Conservation (phyloP, 441 rosid genomes). For the Breynia disticha region DNA sequence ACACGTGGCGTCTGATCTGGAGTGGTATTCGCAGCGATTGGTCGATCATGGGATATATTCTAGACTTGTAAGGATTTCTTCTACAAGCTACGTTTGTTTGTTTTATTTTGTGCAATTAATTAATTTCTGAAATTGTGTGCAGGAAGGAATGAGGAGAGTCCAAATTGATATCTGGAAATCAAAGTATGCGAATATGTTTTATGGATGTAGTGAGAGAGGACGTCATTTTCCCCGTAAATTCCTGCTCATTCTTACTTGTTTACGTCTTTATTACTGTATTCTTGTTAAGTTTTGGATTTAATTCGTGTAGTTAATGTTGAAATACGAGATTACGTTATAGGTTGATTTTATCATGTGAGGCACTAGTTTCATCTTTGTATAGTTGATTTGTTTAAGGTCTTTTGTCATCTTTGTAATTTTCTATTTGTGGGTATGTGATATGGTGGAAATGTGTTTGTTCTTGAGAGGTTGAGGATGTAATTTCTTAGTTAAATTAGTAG, state of each 20-base stretch:
- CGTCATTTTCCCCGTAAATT: conserved; percentile 55
- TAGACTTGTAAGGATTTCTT: conserved; percentile 36
- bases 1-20: conserved; percentile 88
- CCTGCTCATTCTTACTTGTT: neutral
- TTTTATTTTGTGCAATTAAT: neutral
- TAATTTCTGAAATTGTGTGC: conserved; percentile 4
- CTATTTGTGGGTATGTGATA: no score
- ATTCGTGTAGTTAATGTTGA: no score
- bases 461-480: no score
- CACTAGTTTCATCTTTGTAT: no score
- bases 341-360: no score
- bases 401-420: no score
- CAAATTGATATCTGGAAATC: conserved; percentile 91
- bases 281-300: no score
- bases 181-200: conserved; percentile 40
- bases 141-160: conserved; percentile 45
- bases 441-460: no score
- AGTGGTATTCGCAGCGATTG: conserved; percentile 88
- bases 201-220: conserved; percentile 83
- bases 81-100: neutral
- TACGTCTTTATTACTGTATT: neutral
- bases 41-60: conserved; percentile 42
- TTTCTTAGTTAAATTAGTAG: no score
- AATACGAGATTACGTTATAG: no score
- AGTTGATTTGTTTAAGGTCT: no score